A percentile compares a stretch with the other conserved stretches of the same genome.
Evolutionary conservation across 2,329 filamentous ascomycete species (phyloP).

Genomic region (Didymella glomerata): DNA sequence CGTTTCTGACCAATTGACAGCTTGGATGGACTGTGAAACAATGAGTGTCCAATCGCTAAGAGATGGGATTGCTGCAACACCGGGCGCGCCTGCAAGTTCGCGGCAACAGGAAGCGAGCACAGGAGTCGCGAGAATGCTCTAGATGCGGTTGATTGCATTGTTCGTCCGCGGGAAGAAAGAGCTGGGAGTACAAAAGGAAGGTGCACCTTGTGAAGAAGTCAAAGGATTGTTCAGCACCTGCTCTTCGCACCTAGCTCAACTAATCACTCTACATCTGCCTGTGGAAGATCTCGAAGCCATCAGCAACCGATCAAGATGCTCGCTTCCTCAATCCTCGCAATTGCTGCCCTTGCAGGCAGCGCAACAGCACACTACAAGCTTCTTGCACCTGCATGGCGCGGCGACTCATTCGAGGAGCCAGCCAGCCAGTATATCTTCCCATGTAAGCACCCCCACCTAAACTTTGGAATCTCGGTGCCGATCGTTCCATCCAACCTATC

Average conservation of each 20-base stretch:
- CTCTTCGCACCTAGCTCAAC: not conserved
- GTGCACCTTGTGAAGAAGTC: not conserved
- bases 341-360: conserved; percentile 40
- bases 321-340: conserved; percentile 28
- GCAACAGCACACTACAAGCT: conserved; percentile 56
- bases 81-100: not conserved
- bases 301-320: conserved; percentile 29
- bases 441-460: conserved; percentile 44
- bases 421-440: conserved; percentile 54
- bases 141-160: conserved; percentile 9
- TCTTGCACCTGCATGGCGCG: conserved; percentile 54
- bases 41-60: conserved; percentile 2
- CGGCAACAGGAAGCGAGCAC: conserved; percentile 15
- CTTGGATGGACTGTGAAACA: conserved; percentile 3
- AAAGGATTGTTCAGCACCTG: not conserved
- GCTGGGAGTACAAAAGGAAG: conserved; percentile 11
- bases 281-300: not conserved
- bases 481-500: not conserved
- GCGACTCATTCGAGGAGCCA: conserved; percentile 49
- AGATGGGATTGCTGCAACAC: not conserved
- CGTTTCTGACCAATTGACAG: conserved; percentile 4
- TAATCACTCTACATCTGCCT: not conserved
- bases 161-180: not conserved
- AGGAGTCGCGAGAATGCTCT: conserved; percentile 5
- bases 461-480: too few relatives aligned